Percentiles rank a stretch among this genome's conserved stretches.
phyloP scores from a whole-genome alignment of 805 yeast species.

The Metschnikowia orientalis region DNA sequence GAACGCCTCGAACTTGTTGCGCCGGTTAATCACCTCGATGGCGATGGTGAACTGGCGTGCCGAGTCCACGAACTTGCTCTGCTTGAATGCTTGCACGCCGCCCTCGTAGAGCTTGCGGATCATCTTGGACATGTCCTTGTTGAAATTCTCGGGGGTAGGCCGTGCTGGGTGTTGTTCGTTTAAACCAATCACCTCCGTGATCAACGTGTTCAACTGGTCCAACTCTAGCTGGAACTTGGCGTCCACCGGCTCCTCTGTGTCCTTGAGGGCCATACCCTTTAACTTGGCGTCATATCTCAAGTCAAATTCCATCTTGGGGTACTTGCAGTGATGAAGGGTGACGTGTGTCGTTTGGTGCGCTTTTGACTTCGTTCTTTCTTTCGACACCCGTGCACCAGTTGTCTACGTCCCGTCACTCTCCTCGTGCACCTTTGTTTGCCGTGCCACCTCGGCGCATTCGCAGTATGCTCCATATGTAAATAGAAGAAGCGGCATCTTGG shows the following conservation, averaged over 20 bases:
- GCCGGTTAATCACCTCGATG: constrained; percentile 59
- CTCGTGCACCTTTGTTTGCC: too few relatives aligned
- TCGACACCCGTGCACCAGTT: too few relatives aligned
- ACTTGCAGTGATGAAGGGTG: too few relatives aligned
- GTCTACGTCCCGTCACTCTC: too few relatives aligned
- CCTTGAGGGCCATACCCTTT: constrained; percentile 14
- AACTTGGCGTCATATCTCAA: constrained; percentile 18
- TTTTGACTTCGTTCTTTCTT: too few relatives aligned
- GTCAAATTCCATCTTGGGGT: constrained; percentile 19
- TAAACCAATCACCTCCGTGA: constrained; percentile 36
- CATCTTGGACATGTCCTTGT: constrained; percentile 53
- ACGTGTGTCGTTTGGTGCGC: too few relatives aligned
- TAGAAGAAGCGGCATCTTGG: too few relatives aligned
- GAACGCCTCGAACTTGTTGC: constrained; percentile 72
- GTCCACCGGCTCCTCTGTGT: constrained; percentile 10
- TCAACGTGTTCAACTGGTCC: constrained; percentile 36
- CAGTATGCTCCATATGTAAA: too few relatives aligned
- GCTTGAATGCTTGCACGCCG: constrained; percentile 55
- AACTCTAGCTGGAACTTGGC: constrained; percentile 39
- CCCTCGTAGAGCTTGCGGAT: constrained; percentile 61
- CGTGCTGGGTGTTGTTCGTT: constrained; percentile 49
- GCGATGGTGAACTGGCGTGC: constrained; percentile 62
- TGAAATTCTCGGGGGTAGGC: constrained; percentile 52
- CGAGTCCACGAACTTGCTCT: constrained; percentile 53
- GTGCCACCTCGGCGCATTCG: too few relatives aligned